Conservation (phyloP, 108 stramenopile species). For the Conticribra weissflogii region DNA sequence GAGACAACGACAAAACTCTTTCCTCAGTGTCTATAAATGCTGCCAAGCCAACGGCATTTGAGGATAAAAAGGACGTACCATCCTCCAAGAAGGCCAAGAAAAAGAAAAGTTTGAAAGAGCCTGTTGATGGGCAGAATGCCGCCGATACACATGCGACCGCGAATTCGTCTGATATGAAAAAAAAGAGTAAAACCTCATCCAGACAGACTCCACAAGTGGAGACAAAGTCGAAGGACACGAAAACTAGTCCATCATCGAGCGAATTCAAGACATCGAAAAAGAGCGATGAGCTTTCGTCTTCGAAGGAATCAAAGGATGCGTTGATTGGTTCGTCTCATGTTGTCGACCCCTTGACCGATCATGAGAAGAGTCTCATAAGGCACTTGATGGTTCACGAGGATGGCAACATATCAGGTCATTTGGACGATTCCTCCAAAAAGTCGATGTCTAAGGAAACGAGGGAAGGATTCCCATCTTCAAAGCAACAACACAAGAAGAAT, state of each 20-base stretch:
- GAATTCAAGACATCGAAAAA: too few species aligned
- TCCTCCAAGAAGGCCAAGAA: neutral
- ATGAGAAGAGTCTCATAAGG: conserved; percentile 4
- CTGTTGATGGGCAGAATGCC: neutral
- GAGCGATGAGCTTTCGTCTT: too few species aligned
- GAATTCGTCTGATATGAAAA: neutral
- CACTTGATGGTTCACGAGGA: neutral
- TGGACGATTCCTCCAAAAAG: neutral
- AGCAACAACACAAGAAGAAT: neutral
- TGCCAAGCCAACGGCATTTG: neutral
- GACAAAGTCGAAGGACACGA: neutral
- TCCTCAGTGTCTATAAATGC: neutral
- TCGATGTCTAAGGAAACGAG: neutral
- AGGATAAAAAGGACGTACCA: neutral
- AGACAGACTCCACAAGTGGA: neutral
- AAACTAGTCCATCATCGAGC: neutral
- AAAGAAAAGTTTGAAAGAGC: neutral
- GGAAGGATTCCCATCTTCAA: neutral
- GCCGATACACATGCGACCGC: neutral
- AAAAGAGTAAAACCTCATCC: neutral
- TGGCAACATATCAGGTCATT: neutral
- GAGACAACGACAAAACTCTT: neutral
- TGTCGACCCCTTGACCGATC: too few species aligned
- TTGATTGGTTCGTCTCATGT: too few species aligned
- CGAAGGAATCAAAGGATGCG: too few species aligned